These are phyloP conservation scores for Ballota nigra DNA, from an alignment of 257 asterid species.

Conservation along the genomic window DNA sequence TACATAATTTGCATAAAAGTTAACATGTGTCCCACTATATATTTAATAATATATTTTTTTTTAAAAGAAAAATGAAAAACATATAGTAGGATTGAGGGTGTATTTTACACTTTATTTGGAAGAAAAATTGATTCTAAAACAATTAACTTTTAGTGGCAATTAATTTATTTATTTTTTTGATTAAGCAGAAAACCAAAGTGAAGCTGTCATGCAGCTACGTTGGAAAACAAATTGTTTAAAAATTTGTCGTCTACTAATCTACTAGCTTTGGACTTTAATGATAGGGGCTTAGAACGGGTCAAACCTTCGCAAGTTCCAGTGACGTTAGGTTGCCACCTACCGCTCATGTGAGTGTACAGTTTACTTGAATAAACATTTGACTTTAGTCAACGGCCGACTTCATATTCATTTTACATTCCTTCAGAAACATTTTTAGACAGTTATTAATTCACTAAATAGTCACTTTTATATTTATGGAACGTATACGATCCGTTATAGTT, in stretches of 20 bases:
- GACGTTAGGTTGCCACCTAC: neutral
- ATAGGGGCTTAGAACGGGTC: neutral
- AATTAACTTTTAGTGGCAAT: neutral
- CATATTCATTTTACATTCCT: neutral
- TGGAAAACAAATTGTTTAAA: neutral
- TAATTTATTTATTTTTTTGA: neutral
- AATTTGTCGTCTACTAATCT: neutral
- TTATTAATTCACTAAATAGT: too few relatives aligned
- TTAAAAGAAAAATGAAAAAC: too few relatives aligned
- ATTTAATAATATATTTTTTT: too few relatives aligned
- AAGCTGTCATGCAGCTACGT: neutral
- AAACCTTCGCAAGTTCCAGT: neutral
- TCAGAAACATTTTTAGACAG: too few relatives aligned
- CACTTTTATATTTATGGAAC: too few relatives aligned
- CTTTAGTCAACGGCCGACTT: slow-evolving; percentile 3
- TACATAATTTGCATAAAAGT: too few relatives aligned
- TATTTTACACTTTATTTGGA: neutral
- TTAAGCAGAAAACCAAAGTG: neutral
- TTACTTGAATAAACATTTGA: neutral
- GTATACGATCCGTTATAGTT: too few relatives aligned
- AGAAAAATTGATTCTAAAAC: too few relatives aligned
- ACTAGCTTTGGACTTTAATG: neutral
- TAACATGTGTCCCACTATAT: too few relatives aligned
- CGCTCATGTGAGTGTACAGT: slow-evolving; percentile 7
- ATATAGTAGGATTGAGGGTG: too few relatives aligned